phyloP scores from a whole-genome alignment of 106 monocot genomes.

The Platanthera guangdongensis region DNA sequence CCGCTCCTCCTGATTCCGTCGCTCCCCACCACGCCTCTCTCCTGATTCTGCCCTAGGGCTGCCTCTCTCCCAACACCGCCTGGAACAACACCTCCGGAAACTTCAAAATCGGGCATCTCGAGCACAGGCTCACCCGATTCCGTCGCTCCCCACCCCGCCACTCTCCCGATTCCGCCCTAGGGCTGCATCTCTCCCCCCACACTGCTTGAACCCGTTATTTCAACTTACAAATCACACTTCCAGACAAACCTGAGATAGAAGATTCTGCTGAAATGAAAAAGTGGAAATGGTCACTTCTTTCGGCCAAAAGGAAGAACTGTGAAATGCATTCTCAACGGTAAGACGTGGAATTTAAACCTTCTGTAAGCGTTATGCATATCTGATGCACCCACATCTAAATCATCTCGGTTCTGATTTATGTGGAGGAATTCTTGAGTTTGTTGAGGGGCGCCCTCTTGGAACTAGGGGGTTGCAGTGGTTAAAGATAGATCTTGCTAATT shows the following conservation, averaged over 20 bases:
- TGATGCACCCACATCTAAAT: slow-evolving; percentile 89
- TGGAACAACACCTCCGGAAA: too few species aligned
- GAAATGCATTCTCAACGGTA: slow-evolving; percentile 85
- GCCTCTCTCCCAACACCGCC: too few species aligned
- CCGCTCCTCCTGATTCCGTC: too few species aligned
- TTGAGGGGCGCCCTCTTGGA: slow-evolving; percentile 61
- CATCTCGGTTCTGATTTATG: slow-evolving; percentile 90
- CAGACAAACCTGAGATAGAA: slow-evolving; percentile 70
- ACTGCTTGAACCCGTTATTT: background rate
- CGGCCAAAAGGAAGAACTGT: slow-evolving; percentile 62
- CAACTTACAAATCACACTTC: slow-evolving; percentile 50
- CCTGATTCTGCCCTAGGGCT: too few species aligned
- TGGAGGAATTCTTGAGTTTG: slow-evolving; percentile 78
- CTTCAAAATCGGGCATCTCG: too few species aligned
- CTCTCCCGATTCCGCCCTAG: too few species aligned
- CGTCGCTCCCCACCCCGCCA: too few species aligned
- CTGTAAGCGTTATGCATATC: slow-evolving; percentile 74
- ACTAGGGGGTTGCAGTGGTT: slow-evolving; percentile 72
- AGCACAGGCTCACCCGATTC: too few species aligned
- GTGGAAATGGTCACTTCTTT: slow-evolving; percentile 62
- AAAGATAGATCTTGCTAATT: slow-evolving; percentile 86
- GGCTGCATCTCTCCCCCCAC: too few species aligned
- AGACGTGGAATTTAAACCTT: slow-evolving; percentile 87
- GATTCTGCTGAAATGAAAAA: slow-evolving; percentile 47
- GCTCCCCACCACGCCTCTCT: too few species aligned